phyloP scores from a whole-genome alignment of 1,284 basidiomycete genomes.

The Boletus smithii region DNA sequence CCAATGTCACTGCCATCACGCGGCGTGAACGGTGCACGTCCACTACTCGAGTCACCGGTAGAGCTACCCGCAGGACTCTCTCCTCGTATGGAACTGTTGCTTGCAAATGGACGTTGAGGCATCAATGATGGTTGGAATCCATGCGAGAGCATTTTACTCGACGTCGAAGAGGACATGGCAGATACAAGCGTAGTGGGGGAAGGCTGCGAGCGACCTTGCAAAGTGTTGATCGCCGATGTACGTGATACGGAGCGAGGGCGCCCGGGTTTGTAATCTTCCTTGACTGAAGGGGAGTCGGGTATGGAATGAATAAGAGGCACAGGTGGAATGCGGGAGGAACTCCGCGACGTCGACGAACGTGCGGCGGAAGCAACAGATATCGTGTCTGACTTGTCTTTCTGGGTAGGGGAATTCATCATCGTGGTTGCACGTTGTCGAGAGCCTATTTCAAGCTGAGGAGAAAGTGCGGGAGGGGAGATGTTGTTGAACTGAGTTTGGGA shows the following conservation, averaged over 20 bases:
- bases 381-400: constrained; percentile 28
- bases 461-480: background rate
- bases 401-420: constrained; percentile 4
- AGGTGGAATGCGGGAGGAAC: constrained; percentile 27
- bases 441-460: constrained; percentile 14
- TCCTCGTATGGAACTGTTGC: constrained; percentile 34
- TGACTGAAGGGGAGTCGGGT: constrained; percentile 34
- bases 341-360: constrained; percentile 23
- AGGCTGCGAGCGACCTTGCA: constrained; percentile 14
- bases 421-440: constrained; percentile 16
- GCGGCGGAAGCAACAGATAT: constrained; percentile 24
- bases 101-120: constrained; percentile 49
- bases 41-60: constrained; percentile 74
- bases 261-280: constrained; percentile 19
- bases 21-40: constrained; percentile 66
- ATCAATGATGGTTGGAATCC: constrained; percentile 14
- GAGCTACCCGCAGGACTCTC: constrained; percentile 71
- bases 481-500: constrained; percentile 6
- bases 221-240: constrained; percentile 8
- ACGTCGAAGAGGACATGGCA: too few relatives aligned
- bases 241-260: constrained; percentile 19
- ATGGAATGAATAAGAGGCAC: constrained; percentile 34
- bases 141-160: constrained; percentile 11
- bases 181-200: too few relatives aligned
- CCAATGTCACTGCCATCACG: constrained; percentile 70